These are phyloP conservation scores for Edaphochlamys debaryana DNA, from an alignment of 139 green algal species.

Conservation along the genomic window DNA sequence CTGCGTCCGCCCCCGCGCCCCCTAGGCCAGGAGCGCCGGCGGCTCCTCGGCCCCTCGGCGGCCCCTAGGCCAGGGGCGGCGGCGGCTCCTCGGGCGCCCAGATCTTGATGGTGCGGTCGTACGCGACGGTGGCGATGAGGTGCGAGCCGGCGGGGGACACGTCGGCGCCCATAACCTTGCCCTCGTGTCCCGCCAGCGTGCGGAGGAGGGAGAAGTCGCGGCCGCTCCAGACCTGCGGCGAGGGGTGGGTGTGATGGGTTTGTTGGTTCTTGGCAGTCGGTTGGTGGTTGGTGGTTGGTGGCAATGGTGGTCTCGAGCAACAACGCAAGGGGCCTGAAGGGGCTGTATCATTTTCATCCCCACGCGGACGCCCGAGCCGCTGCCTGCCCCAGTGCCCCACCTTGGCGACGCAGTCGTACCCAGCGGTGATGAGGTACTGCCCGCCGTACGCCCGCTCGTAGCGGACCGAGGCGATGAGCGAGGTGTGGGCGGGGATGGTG, in stretches of 20 bases:
- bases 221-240: constrained; percentile 65
- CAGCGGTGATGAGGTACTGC: constrained; percentile 78
- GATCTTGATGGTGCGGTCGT: constrained; percentile 91
- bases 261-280: no score
- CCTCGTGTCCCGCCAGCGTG: constrained; percentile 91
- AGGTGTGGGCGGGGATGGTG: constrained; percentile 84
- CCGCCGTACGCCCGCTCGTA: constrained; percentile 57
- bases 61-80: neutral
- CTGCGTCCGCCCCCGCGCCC: no score
- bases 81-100: constrained; percentile 71
- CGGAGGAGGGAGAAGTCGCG: constrained; percentile 75
- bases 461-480: constrained; percentile 69
- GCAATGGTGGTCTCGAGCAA: no score
- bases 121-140: constrained; percentile 75
- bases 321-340: no score
- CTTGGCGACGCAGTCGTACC: constrained; percentile 80
- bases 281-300: no score
- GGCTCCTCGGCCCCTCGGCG: no score
- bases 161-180: constrained; percentile 92
- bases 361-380: no score
- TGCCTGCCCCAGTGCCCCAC: constrained; percentile 45
- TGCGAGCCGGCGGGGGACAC: constrained; percentile 26
- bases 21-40: no score
- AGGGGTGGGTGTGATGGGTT: no score
- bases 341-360: no score